Evolutionary conservation across 192 early-diverging fungal genomes (phyloP), one percentile per base, ranked within the genome.

Genomic region (Lunasporangiospora selenospora): DNA sequence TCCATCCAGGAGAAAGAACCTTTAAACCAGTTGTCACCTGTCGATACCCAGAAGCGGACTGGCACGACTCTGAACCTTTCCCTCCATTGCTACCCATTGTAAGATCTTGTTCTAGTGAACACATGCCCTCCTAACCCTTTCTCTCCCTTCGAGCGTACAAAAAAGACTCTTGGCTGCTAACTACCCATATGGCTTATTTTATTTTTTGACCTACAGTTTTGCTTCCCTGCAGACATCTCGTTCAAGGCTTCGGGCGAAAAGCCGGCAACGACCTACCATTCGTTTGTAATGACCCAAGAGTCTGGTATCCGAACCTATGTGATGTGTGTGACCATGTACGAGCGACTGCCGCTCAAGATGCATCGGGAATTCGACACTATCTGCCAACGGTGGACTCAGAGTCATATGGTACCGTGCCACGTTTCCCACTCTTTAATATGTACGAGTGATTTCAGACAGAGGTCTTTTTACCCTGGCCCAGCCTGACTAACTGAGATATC

Each of bases 231-330:
- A 43, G 77, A 64, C 7, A 36, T 78, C 13, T 62, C 54, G 18
- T 54, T 78, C 31, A 54, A 62, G 30, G 34, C 67, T 8, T 58
- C 58, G 26, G 48, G 53, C 6, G 58, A 63, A 24, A 50, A 44
- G 2, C 77, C 77, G 26, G 6, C 64, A 15, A 67, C 77, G 3
- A 78, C 77, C 7, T 78, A 61, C 30, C 77, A 78, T 24, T 71
- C 67, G 15, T 78, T 78, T 50, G 77, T 78, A 8, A 78, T 78
- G 77, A 78, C 77, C 0, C 77, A 78, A 42, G 77, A 78, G 50
- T 66, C 64, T 15, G 77, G 77, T 21, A 75, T 62, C n/a, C 51
- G 64, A 30, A 66, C 67, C 11, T 75, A 78, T 33, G 77, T 64
- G 1, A 62, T 66, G 58, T 78, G 77, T 48, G 58, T 78, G 12